Evolutionary conservation across 2,329 filamentous ascomycete genomes (phyloP).

Genomic region (Exophiala sp.): DNA sequence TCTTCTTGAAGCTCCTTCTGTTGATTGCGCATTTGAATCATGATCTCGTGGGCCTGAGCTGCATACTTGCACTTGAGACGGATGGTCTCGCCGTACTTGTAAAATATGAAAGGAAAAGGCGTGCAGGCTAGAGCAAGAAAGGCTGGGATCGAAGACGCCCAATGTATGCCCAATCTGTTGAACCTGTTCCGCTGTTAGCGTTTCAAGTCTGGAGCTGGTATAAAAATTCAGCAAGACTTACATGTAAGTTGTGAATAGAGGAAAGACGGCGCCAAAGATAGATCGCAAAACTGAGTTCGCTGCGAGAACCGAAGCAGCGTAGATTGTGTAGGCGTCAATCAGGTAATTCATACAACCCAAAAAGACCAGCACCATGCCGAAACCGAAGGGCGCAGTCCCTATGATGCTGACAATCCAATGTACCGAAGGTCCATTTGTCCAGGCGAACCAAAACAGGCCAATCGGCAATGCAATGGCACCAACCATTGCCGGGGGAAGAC

Average conservation of each 20-base stretch:
- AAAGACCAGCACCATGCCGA: conserved; percentile 42
- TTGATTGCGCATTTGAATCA: conserved; percentile 17
- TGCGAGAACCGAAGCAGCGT: conserved; percentile 36
- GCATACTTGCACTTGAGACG: conserved; percentile 56
- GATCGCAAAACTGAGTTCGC: conserved; percentile 47
- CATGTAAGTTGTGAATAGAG: conserved; percentile 62
- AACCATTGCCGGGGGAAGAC: conserved; percentile 58
- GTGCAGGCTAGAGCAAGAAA: conserved; percentile 70
- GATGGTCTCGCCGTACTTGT: conserved; percentile 64
- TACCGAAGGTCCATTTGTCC: conserved; percentile 54
- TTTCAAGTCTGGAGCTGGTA: too few species aligned
- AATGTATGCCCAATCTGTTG: conserved; percentile 64
- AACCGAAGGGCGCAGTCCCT: conserved; percentile 39
- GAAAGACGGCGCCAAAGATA: conserved; percentile 49
- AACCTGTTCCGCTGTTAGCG: conserved; percentile 21
- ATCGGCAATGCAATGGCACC: conserved; percentile 60
- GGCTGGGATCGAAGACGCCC: conserved; percentile 69
- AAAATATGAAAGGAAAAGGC: conserved; percentile 73
- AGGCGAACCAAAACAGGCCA: conserved; percentile 65
- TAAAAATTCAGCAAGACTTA: too few species aligned
- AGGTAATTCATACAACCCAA: conserved; percentile 41
- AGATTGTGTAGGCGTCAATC: conserved; percentile 43
- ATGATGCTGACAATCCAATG: conserved; percentile 53
- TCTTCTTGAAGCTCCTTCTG: conserved; percentile 6
- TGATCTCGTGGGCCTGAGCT: conserved; percentile 32